Percentiles rank a stretch among this genome's conserved stretches.
These are phyloP conservation scores for Chaetomidium leptoderma DNA, from an alignment of 495 filamentous ascomycete genomes.

Conservation along the genomic window DNA sequence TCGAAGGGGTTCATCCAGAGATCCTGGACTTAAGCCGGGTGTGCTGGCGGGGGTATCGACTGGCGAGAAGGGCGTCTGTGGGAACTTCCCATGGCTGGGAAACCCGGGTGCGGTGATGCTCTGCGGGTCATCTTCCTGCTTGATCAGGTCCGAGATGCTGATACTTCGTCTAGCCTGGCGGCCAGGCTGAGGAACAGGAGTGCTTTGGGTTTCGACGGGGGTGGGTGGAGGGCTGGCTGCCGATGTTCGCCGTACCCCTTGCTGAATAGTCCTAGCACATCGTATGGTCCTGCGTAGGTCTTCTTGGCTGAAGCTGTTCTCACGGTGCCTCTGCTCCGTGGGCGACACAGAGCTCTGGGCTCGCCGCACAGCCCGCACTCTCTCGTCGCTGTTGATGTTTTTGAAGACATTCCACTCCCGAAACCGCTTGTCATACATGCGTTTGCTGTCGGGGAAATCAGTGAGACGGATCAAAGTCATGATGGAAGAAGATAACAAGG, in stretches of 20 bases:
- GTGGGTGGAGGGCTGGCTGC: background rate
- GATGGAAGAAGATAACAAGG: background rate
- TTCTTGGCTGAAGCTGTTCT: conserved; percentile 24
- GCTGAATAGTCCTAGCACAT: conserved; percentile 21
- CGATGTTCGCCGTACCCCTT: conserved; percentile 14
- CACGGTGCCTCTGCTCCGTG: background rate
- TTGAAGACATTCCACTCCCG: conserved; percentile 37
- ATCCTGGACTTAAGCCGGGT: conserved; percentile 16
- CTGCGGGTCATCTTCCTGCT: conserved; percentile 1
- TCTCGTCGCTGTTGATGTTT: conserved; percentile 32
- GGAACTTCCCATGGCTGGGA: conserved; percentile 6
- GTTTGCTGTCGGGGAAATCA: conserved; percentile 31
- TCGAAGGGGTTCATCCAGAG: conserved; percentile 15
- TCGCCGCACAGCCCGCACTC: conserved; percentile 15
- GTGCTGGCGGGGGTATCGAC: conserved; percentile 17
- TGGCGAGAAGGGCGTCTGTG: conserved; percentile 12
- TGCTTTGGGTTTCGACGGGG: background rate
- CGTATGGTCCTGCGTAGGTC: conserved; percentile 26
- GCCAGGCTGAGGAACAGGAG: background rate
- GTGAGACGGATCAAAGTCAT: conserved; percentile 29
- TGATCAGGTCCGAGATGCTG: conserved; percentile 30
- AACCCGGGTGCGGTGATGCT: background rate
- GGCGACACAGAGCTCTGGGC: conserved; percentile 13
- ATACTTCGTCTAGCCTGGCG: conserved; percentile 14
- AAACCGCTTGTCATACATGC: conserved; percentile 37